Evolutionary conservation across 768 basidiomycete genomes (phyloP).

Genomic region (Gymnopilus dilepis): DNA sequence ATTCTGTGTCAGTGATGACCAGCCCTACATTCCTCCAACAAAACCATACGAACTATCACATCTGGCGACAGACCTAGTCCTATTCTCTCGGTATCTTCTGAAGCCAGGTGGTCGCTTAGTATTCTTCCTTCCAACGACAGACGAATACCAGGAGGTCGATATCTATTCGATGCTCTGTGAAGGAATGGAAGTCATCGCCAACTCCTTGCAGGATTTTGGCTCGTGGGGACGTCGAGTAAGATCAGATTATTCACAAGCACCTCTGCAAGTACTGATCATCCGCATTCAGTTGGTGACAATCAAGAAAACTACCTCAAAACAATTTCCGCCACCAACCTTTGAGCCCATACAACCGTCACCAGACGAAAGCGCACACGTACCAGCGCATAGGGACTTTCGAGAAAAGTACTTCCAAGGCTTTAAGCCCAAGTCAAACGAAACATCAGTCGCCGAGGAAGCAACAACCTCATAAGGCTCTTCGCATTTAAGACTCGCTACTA

Average conservation of each 20-base stretch:
- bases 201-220: conserved; percentile 92
- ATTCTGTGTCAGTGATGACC: conserved; percentile 51
- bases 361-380: conserved; percentile 46
- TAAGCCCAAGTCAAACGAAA: conserved; percentile 35
- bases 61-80: conserved; percentile 80
- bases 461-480: no score
- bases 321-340: conserved; percentile 62
- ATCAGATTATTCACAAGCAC: conserved; percentile 14
- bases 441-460: neutral
- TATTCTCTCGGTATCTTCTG: conserved; percentile 82
- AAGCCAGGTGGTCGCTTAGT: conserved; percentile 89
- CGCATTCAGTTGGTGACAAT: conserved; percentile 83
- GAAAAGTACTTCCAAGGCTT: conserved; percentile 90
- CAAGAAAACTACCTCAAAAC: conserved; percentile 60
- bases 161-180: conserved; percentile 77
- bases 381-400: conserved; percentile 90
- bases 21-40: conserved; percentile 87
- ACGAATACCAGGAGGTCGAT: conserved; percentile 90
- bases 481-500: no score
- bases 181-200: conserved; percentile 88
- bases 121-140: conserved; percentile 93
- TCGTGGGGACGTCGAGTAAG: conserved; percentile 92
- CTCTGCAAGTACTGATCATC: neutral
- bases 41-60: conserved; percentile 91
- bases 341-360: conserved; percentile 31